Percentiles rank a stretch among this genome's conserved stretches.
phyloP scores from a whole-genome alignment of 1,139 yeast species.

The Diutina ranongensis region DNA sequence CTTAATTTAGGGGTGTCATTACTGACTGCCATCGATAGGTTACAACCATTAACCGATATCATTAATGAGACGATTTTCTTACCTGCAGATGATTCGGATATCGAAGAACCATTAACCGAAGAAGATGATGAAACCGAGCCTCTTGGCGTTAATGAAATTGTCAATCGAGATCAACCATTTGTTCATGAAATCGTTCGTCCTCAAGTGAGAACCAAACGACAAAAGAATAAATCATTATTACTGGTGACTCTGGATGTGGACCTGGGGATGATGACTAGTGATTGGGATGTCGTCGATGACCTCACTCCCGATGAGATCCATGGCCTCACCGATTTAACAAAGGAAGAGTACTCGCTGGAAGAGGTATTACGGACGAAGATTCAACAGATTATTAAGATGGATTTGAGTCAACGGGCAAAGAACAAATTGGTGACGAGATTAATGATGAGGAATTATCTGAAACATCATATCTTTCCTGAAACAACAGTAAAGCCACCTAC shows the following conservation, averaged over 20 bases:
- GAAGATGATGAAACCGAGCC: constrained; percentile 34
- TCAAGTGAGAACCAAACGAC: constrained; percentile 13
- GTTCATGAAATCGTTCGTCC: constrained; percentile 41
- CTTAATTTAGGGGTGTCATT: constrained; percentile 40
- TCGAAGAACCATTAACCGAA: constrained; percentile 16
- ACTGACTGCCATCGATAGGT: constrained; percentile 41
- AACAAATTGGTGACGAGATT: constrained; percentile 56
- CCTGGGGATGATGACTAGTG: constrained; percentile 15
- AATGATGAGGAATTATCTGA: constrained; percentile 65
- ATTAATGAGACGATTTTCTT: constrained; percentile 37
- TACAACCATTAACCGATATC: constrained; percentile 43
- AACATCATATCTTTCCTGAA: constrained; percentile 18
- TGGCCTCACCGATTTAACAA: constrained; percentile 28
- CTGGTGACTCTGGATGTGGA: constrained; percentile 4
- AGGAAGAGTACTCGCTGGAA: constrained; percentile 42
- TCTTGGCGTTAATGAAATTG: constrained; percentile 40
- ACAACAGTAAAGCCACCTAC: too few species aligned
- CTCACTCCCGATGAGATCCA: constrained; percentile 24
- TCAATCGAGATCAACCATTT: constrained; percentile 35
- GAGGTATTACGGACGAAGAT: constrained; percentile 44
- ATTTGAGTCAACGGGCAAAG: constrained; percentile 41
- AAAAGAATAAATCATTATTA: constrained; percentile 4
- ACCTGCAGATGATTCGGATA: constrained; percentile 32
- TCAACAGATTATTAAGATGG: constrained; percentile 39
- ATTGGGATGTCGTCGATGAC: constrained; percentile 24